These are phyloP conservation scores for Wickerhamiella parazyma DNA, from an alignment of 805 yeast genomes.

Conservation along the genomic window DNA sequence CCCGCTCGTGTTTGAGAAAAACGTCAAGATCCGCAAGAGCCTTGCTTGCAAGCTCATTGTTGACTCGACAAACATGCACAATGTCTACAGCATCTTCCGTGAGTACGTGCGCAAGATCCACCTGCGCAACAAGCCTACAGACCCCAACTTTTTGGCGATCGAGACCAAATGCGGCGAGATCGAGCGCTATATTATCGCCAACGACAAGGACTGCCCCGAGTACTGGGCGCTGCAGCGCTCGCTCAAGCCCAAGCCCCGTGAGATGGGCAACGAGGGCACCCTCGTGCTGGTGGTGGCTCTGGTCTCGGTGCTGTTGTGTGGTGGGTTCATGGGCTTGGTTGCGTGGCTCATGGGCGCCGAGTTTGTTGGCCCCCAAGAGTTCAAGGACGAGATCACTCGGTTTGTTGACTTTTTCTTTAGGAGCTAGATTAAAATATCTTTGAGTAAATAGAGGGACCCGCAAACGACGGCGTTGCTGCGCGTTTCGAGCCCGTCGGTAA, in stretches of 20 bases:
- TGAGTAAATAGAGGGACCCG: constrained; percentile 58
- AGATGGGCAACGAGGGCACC: not conserved
- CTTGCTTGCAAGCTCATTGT: constrained; percentile 66
- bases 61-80: constrained; percentile 57
- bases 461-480: constrained; percentile 35
- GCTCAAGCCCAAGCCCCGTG: not conserved
- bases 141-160: constrained; percentile 73
- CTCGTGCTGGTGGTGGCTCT: constrained; percentile 1
- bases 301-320: not conserved
- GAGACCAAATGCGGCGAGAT: constrained; percentile 79
- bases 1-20: constrained; percentile 49
- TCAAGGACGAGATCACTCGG: constrained; percentile 9
- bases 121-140: constrained; percentile 61
- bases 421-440: constrained; percentile 31
- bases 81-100: constrained; percentile 65
- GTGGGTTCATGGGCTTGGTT: constrained; percentile 13
- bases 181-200: constrained; percentile 66
- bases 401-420: not conserved
- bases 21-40: constrained; percentile 85
- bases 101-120: constrained; percentile 63
- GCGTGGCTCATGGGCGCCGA: constrained; percentile 16
- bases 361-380: constrained; percentile 10
- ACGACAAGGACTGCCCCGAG: constrained; percentile 13
- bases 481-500: constrained; percentile 20
- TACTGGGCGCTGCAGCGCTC: constrained; percentile 10